Evolutionary conservation across 2,329 filamentous ascomycete genomes (phyloP), one percentile per base, ranked within the genome.

Genomic region (Ambrosiella cleistominuta): DNA sequence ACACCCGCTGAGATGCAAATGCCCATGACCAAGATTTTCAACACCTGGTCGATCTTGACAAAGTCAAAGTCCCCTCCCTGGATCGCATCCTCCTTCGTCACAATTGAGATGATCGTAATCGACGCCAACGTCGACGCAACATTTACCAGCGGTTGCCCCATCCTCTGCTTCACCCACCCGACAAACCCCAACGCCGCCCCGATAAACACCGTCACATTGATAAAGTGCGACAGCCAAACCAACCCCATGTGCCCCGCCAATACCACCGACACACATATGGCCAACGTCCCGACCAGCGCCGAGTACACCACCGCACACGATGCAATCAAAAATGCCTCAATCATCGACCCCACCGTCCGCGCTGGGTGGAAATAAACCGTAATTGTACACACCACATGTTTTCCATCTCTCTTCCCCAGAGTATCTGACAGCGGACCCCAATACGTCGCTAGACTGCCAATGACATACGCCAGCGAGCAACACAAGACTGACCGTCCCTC

Each of bases 331-430:
- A 85, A 79, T 2, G 89, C 90, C 69, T 95, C 87, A 60, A 88
- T 78, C 88, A 96, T 95, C 63, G 86, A 93, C 0, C 91, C 91
- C 35, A 83, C 80, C 15, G 88, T 88, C 60, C 91, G 78, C 5
- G 88, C 87, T 3, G 91, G 89, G 68, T 96, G 89, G 66, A 96
- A 97, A 66, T 95, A 97, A 9, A 96, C 90, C 0, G 88, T 94
- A 60, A 96, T 81, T 1, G 91, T 96, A 38, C 89, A 89, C 56
- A 95, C 88, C 66, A 95, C 83, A 70, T 96, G 91, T 67, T 96
- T 96, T 55, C 88, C 88, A 70, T 95, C 90, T 66, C 89, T 85
- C 62, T 83, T 77, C 9, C 91, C 91, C 13, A 96, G 74, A 59
- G 89, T 79, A 7, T 75, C 72, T 13, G 88, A 83, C 58, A 95